phyloP scores from a whole-genome alignment of 1,284 basidiomycete genomes.

The Heterobasidion annosum region DNA sequence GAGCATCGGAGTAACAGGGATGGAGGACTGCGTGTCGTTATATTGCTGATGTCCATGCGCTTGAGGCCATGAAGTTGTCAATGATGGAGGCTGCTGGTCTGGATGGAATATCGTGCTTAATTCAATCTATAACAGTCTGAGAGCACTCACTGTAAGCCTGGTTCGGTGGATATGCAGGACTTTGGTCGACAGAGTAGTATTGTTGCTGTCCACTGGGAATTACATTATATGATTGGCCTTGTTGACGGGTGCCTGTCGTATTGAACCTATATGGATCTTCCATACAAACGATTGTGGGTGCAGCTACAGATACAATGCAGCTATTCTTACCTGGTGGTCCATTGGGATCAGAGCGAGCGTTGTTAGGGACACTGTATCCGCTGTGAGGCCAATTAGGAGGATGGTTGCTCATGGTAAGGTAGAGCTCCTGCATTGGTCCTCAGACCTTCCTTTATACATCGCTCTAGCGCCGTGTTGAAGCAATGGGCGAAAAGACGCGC shows the following conservation, averaged over 20 bases:
- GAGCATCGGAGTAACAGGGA: background rate
- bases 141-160: background rate
- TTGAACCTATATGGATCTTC: background rate
- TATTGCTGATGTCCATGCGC: background rate
- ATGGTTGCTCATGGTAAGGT: background rate
- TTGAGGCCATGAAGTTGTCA: background rate
- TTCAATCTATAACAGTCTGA: background rate
- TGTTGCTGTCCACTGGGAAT: no score
- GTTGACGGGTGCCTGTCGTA: background rate
- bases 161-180: background rate
- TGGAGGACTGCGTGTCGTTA: background rate
- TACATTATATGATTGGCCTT: no score
- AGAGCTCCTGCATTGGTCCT: background rate
- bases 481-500: no score
- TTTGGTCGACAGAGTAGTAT: background rate
- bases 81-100: background rate
- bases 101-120: background rate
- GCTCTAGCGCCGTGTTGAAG: no score
- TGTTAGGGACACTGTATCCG: background rate
- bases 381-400: background rate
- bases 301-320: background rate
- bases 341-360: background rate
- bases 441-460: no score
- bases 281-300: no score
- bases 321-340: background rate